These are phyloP conservation scores for Phanerochaete carnosa DNA, from an alignment of 768 basidiomycete genomes.

Conservation along the genomic window DNA sequence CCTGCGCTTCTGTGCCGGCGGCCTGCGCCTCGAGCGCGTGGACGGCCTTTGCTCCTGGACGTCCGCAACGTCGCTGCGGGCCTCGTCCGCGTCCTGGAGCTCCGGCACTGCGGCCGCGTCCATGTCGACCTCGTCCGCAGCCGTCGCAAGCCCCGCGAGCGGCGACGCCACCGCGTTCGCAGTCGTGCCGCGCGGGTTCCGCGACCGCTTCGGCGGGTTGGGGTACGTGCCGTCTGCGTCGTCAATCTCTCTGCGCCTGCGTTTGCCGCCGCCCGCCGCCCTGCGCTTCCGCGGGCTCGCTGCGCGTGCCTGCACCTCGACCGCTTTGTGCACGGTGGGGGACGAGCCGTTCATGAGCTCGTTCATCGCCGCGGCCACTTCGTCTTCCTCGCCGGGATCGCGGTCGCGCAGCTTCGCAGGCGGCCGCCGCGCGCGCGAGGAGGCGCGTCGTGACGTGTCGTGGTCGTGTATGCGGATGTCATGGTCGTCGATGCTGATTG, in stretches of 20 bases:
- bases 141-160: conserved; percentile 31
- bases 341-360: conserved; percentile 13
- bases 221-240: conserved; percentile 68
- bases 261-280: conserved; percentile 40
- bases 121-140: conserved; percentile 28
- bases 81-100: conserved; percentile 19
- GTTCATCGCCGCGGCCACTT: conserved; percentile 25
- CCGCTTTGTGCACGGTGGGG: conserved; percentile 2
- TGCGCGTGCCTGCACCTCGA: conserved; percentile 18
- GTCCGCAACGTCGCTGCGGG: conserved; percentile 29
- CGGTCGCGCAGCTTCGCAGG: conserved; percentile 49
- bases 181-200: conserved; percentile 45
- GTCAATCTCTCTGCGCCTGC: conserved; percentile 58
- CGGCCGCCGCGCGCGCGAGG: conserved; percentile 44
- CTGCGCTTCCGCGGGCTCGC: conserved; percentile 49
- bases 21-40: conserved; percentile 38
- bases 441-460: conserved; percentile 40
- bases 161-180: conserved; percentile 22
- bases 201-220: conserved; percentile 53
- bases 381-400: conserved; percentile 25
- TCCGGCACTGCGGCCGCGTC: conserved; percentile 5
- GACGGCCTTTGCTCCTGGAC: conserved; percentile 35
- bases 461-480: conserved; percentile 25
- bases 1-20: conserved; percentile 31
- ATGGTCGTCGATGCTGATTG: conserved; percentile 30